Evolutionary conservation across 2,329 filamentous ascomycete genomes (phyloP).

Genomic region (Calonectria naviculata): DNA sequence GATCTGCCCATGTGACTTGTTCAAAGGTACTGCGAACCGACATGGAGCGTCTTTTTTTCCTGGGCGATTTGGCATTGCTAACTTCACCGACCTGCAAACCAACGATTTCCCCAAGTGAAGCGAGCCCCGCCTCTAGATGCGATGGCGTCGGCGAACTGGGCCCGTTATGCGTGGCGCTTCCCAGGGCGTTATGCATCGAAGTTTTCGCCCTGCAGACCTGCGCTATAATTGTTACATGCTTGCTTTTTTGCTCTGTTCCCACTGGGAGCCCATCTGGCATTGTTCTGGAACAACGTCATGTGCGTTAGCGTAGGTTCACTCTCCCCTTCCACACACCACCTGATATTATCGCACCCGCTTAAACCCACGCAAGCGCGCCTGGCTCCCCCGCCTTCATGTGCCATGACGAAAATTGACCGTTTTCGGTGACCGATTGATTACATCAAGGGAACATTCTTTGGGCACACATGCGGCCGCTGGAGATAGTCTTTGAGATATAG

Average conservation of each 20-base stretch:
- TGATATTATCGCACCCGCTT: conserved; percentile 8
- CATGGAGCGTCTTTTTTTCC: conserved; percentile 14
- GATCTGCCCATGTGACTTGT: conserved; percentile 2
- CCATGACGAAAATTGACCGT: conserved; percentile 35
- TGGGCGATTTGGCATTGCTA: conserved; percentile 4
- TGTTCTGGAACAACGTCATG: conserved; percentile 32
- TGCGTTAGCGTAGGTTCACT: conserved; percentile 23
- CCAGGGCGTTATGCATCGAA: conserved; percentile 16
- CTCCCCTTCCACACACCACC: conserved; percentile 7
- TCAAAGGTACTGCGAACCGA: not conserved
- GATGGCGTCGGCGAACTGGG: conserved; percentile 11
- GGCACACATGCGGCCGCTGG: not conserved
- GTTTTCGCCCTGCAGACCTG: conserved; percentile 2
- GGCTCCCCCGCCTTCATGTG: conserved; percentile 36
- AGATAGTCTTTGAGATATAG: not conserved
- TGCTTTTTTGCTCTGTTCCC: not conserved
- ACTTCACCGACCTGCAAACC: conserved; percentile 17
- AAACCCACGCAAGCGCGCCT: conserved; percentile 24
- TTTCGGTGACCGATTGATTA: conserved; percentile 25
- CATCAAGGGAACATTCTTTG: not conserved
- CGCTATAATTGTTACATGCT: conserved; percentile 18
- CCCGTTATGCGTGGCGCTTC: conserved; percentile 13
- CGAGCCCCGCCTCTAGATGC: conserved; percentile 12
- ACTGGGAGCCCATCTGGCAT: not conserved
- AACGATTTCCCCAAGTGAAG: conserved; percentile 7